A percentile compares a stretch with the other conserved stretches of the same genome.
Evolutionary conservation across 768 basidiomycete genomes (phyloP).

Genomic region (Tylopilus vinaceipallidus): DNA sequence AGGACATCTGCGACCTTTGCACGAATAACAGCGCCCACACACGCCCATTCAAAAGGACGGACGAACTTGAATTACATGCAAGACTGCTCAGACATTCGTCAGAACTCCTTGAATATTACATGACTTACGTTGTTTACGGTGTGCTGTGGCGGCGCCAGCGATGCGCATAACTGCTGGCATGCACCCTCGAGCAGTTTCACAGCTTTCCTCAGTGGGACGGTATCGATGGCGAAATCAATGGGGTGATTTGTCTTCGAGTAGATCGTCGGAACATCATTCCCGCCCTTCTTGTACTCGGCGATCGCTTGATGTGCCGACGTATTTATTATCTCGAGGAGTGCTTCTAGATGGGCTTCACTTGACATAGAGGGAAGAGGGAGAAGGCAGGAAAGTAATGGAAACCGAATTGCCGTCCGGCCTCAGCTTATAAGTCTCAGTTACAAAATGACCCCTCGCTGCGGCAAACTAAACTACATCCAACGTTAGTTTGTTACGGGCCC

Average conservation of each 20-base stretch:
- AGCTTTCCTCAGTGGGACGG: conserved; percentile 24
- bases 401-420: no score
- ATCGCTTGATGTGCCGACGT: conserved; percentile 25
- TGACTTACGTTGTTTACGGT: conserved; percentile 24
- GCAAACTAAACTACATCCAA: no score
- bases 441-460: no score
- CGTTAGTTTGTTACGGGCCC: no score
- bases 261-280: conserved; percentile 22
- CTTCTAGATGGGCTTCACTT: no score
- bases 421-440: no score
- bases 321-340: conserved; percentile 34
- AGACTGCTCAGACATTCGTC: neutral
- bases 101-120: no score
- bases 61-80: conserved; percentile 10
- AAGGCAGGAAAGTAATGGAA: no score
- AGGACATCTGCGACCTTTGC: no score
- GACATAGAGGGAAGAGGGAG: conserved; percentile 14
- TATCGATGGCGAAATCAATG: conserved; percentile 21
- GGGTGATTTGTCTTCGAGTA: conserved; percentile 23
- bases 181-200: conserved; percentile 26
- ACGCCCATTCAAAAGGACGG: conserved; percentile 26
- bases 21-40: no score
- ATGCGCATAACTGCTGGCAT: conserved; percentile 28
- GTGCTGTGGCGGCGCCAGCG: no score
- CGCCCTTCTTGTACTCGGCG: conserved; percentile 25